Evolutionary conservation across 1,284 basidiomycete genomes (phyloP).

Genomic region (Puccinia brachypodii): DNA sequence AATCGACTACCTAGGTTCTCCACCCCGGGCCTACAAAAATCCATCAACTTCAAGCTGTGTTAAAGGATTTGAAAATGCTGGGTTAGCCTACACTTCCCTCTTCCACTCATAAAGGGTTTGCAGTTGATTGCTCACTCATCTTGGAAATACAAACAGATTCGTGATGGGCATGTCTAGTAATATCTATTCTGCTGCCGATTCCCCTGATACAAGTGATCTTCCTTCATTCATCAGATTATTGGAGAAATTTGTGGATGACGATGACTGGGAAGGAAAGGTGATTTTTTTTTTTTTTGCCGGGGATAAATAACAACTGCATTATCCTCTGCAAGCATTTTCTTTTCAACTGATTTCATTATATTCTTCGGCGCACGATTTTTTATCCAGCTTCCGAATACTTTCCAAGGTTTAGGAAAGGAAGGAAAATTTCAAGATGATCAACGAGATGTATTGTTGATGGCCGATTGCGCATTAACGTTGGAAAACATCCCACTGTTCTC

Average conservation of each 20-base stretch:
- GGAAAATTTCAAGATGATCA: slow-evolving; percentile 27
- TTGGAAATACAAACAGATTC: background rate
- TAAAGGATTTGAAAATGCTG: slow-evolving; percentile 37
- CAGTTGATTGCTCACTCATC: background rate
- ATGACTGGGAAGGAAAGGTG: slow-evolving; percentile 41
- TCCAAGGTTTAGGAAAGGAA: slow-evolving; percentile 18
- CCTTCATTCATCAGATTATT: slow-evolving; percentile 16
- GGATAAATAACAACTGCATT: background rate
- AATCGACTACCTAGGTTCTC: slow-evolving; percentile 39
- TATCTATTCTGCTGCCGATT: slow-evolving; percentile 20
- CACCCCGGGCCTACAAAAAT: slow-evolving; percentile 2
- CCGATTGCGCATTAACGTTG: slow-evolving; percentile 17
- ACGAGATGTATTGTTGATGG: slow-evolving; percentile 20
- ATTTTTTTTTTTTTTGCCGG: background rate
- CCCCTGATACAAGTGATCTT: slow-evolving; percentile 4
- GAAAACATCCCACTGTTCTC: slow-evolving; percentile 36
- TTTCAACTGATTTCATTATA: background rate
- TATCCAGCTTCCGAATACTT: slow-evolving; percentile 28
- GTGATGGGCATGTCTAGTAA: slow-evolving; percentile 46
- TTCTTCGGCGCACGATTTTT: background rate
- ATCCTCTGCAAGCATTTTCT: background rate
- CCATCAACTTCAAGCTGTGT: slow-evolving; percentile 14
- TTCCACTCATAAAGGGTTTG: background rate
- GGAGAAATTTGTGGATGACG: slow-evolving; percentile 21
- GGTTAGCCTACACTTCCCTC: background rate